Base-by-base conservation (phyloP, 2,329 filamentous ascomycete genomes). In the Eutypella sp. region DNA sequence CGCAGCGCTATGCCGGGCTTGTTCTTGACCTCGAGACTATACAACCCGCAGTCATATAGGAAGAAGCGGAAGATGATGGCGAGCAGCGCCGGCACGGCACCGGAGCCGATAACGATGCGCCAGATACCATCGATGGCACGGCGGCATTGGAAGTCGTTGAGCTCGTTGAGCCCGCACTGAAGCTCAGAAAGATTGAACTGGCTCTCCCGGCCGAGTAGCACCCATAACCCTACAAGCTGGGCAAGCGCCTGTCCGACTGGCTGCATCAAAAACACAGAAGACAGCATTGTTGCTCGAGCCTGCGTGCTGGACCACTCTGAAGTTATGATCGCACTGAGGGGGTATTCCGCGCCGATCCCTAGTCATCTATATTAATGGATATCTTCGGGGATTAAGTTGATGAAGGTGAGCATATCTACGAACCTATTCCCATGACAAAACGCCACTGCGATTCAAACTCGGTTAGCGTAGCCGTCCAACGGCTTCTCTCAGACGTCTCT, bases 211-310 rank as follows among this genome's bases (percentile, higher is more conserved):
- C 73, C 72, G 3, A 77, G 63, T 10, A 76, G 58, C 9, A 77
- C 74, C 63, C 68, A 73, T 4, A 84, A 64, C 4, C 79, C 78
- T 10, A 85, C 78, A 5, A 84, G 62, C 50, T 84, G 82, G 13
- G 82, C 82, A 2, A 82, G 69, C 2, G 84, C 76, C 57, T 86
- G 82, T 5, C 83, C 83, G 8, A 86, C 66, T 1, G 83, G 81
- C 53, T 87, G 83, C 77, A 84, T 85, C 54, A 84, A 72, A 59
- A 87, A 86, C 25, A 87, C 81, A 3, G 75, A 75, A 5, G 82
- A 79, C 52, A 87, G 68, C 82, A 86, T 86, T 18, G 74, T 78
- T n/a, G 77, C 78, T 41, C 83, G 70, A n/a, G 81, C 81, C 40
- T 75, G 76, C 0, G 80, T 85, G 44, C 74, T 78, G 5, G 75